Evolutionary conservation across 2,329 filamentous ascomycete species (phyloP), one percentile per base, ranked within the genome.

Genomic region (Phaeosphaeria sp.): DNA sequence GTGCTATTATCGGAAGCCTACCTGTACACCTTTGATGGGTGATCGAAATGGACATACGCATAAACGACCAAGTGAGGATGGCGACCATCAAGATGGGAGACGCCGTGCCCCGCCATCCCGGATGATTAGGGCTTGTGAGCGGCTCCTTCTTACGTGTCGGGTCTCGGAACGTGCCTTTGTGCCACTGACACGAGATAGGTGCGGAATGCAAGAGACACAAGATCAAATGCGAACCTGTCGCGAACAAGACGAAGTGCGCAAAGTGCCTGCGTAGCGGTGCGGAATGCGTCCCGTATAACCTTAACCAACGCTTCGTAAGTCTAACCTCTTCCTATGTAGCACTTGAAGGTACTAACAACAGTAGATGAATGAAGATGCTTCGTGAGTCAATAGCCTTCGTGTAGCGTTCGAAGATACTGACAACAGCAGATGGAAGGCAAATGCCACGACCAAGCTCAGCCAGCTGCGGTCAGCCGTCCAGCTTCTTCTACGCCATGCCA

Each of bases 201-300:
- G 68, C 72, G 7, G 72, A 74, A 54, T 76, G 73, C 45, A 74
- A 76, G 52, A 68, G 65, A 46, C 73, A 74, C 57, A 76, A 76
- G 62, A 74, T 76, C 46, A 73, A 70, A 55, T 76, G 71, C 50
- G 72, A 75, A 49, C 66, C 69, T 15, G 72, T 74, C 27, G 63
- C 66, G 27, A 71, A 71, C 45, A 66, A 74, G 50, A 57, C 66
- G 7, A 74, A 74, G 51, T 75, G 73, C 53, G 69, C 69, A 13
- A 74, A 74, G 57, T 76, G 72, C 54, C 57, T 74, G 51, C 68
- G 73, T 45, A 67, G 70, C 45, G 67, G 93, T 78, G 91, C 91
- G 60, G 96, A 95, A 76, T 99, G 95, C 77, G 89, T 93, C 40
- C 84, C 98, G 51, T 87, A 88, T 63, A 76, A 75, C 52, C 63